Base-by-base conservation (phyloP, 257 asterid genomes). In the Nicotiana benthamiana region DNA sequence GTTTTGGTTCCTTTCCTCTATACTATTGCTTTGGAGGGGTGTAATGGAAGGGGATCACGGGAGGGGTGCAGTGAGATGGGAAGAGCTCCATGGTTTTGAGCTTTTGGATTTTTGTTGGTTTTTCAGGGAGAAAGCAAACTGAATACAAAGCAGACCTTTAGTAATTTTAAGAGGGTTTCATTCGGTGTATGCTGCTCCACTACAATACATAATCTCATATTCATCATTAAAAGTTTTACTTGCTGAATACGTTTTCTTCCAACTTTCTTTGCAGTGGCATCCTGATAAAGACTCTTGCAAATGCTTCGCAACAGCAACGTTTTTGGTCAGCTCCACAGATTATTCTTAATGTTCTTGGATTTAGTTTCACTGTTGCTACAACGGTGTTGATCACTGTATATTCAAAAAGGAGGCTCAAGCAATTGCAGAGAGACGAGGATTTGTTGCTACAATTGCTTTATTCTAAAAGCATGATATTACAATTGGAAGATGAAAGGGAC, bases 401-500 rank as follows among this genome's bases (percentile, higher is more conserved):
- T 18, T 91, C 97, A 1, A 94, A 92, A 84, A 83, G 89, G 83
- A 90, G 97, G 60, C 91, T 94, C 66, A 88, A 86, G 63, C 87
- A 92, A 80, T 84, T 94, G 63, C 97, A 92, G 89, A 77, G 53
- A 82, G 91, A 85, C 54, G 98, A 93, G 82, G 95, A 90, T 81
- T 83, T 79, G 30, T 80, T 90, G 81, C 83, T 93, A 86, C 92
- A 87, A 70, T 93, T 27, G 30, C 30, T 27, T 27, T 27, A 27
- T 27, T 27, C 30, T 27, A 27, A 27, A 27, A 27, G 30, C 30
- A 27, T 27, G 30, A 27, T 27, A 27, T 27, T 27, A 27, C 30
- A 27, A 27, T 27, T 27, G 30, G 30, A 27, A 27, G 30, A 27
- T 27, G 30, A 27, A 27, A 27, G 30, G 30, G 30, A 27, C 30